A percentile compares a stretch with the other conserved stretches of the same genome.
phyloP scores from a whole-genome alignment of 345 rosid species.

The Euphorbia pulcherrima region DNA sequence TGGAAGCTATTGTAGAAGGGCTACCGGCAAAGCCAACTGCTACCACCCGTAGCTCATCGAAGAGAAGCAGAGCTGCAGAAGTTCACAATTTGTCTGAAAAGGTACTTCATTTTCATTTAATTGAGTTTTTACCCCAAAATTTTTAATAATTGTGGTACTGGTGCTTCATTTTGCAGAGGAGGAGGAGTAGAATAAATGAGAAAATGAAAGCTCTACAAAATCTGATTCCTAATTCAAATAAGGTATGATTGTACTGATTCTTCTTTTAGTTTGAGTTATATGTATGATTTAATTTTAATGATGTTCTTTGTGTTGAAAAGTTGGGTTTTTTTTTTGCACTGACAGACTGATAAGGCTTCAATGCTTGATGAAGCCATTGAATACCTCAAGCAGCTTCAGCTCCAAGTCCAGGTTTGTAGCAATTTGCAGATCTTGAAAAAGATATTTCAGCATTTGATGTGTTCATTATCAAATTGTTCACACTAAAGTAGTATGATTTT shows the following conservation, averaged over 20 bases:
- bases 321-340: too few relatives aligned
- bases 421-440: too few relatives aligned
- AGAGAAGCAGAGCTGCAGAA: slow-evolving; percentile 90
- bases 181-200: slow-evolving; percentile 93
- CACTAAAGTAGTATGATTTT: too few relatives aligned
- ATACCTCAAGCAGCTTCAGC: slow-evolving; percentile 91
- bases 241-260: slow-evolving; percentile 34
- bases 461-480: neutral
- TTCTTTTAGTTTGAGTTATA: neutral
- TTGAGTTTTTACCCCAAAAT: neutral
- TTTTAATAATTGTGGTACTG: neutral
- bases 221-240: slow-evolving; percentile 87
- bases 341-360: slow-evolving; percentile 89
- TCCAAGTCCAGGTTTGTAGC: slow-evolving; percentile 77
- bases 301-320: neutral
- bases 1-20: too few relatives aligned
- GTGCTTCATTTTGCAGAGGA: slow-evolving; percentile 71
- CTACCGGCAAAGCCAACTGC: slow-evolving; percentile 44
- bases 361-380: slow-evolving; percentile 96
- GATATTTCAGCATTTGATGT: too few relatives aligned
- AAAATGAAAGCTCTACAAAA: slow-evolving; percentile 95
- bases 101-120: slow-evolving; percentile 34
- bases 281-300: slow-evolving; percentile 5
- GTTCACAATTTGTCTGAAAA: slow-evolving; percentile 94
- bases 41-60: slow-evolving; percentile 53